These are phyloP conservation scores for Echinosophora koreensis DNA, from an alignment of 306 rosid species.

Conservation along the genomic window DNA sequence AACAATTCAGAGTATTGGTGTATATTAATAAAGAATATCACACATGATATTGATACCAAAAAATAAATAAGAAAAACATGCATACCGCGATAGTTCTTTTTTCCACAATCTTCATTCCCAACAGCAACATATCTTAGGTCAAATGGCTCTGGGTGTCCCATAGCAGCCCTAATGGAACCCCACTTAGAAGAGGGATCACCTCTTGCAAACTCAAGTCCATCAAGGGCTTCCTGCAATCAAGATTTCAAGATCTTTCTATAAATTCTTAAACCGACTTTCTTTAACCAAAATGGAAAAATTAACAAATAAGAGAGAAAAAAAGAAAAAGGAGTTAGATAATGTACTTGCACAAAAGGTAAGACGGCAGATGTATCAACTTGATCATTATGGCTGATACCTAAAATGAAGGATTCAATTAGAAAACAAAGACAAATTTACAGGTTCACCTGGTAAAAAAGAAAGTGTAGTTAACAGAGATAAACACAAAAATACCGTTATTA, in stretches of 20 bases:
- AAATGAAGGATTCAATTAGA: slow-evolving; percentile 42
- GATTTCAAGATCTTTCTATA: slow-evolving; percentile 10
- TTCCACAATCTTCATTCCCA: slow-evolving; percentile 94
- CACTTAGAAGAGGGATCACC: slow-evolving; percentile 79
- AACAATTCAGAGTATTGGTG: slow-evolving; percentile 16
- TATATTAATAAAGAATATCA: slow-evolving; percentile 19
- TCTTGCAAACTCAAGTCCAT: slow-evolving; percentile 92
- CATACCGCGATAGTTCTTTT: slow-evolving; percentile 80
- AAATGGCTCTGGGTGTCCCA: slow-evolving; percentile 95
- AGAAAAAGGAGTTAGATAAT: background rate
- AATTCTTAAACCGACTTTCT: background rate
- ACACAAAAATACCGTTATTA: slow-evolving; percentile 76
- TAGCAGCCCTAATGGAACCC: slow-evolving; percentile 84
- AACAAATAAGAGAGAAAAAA: background rate
- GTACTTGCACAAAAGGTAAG: slow-evolving; percentile 88
- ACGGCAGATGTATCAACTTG: slow-evolving; percentile 74
- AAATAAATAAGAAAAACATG: slow-evolving; percentile 36
- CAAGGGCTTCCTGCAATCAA: slow-evolving; percentile 86
- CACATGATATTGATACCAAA: background rate
- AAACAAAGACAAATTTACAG: slow-evolving; percentile 21
- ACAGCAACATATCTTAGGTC: slow-evolving; percentile 85
- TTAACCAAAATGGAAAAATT: background rate
- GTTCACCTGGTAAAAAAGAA: background rate
- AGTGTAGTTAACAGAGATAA: slow-evolving; percentile 24
- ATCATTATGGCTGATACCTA: slow-evolving; percentile 91